phyloP scores from a whole-genome alignment of 805 yeast species.

The Candida hungchunana region DNA sequence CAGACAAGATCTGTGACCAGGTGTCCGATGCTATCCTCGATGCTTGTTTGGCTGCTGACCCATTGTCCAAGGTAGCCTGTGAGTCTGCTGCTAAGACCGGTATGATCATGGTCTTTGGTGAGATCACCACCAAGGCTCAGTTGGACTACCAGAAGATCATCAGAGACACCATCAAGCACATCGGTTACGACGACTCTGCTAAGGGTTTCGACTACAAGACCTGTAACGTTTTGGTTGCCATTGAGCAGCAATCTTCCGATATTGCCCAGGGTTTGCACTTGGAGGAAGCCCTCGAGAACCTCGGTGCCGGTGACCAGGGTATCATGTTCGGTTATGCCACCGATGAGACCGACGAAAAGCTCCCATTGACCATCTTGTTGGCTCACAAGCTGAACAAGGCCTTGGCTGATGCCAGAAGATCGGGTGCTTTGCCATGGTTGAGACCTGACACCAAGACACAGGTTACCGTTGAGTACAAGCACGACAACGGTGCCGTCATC shows the following conservation, averaged over 20 bases:
- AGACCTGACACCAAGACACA: constrained; percentile 99
- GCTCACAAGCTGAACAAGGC: constrained; percentile 97
- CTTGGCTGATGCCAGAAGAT: constrained; percentile 95
- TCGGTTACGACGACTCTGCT: constrained; percentile 93
- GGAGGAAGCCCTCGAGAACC: constrained; percentile 91
- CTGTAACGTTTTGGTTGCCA: constrained; percentile 97
- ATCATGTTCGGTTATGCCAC: constrained; percentile 99
- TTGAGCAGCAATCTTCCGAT: constrained; percentile 99
- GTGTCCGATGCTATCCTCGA: constrained; percentile 97
- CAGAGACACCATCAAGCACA: constrained; percentile 97
- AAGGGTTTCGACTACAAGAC: constrained; percentile 99
- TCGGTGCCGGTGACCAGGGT: constrained; percentile 99
- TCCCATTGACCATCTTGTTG: constrained; percentile 90
- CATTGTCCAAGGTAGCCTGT: constrained; percentile 97
- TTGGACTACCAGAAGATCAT: constrained; percentile 96
- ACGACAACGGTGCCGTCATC: constrained; percentile 91
- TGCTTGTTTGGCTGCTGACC: constrained; percentile 94
- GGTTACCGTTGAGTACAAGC: constrained; percentile 94
- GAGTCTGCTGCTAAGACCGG: constrained; percentile 99
- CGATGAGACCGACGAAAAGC: constrained; percentile 96
- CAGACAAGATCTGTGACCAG: constrained; percentile 97
- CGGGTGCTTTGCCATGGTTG: constrained; percentile 91
- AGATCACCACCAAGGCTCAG: constrained; percentile 94
- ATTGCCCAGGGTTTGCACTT: constrained; percentile 99
- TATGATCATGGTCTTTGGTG: constrained; percentile 99